Evolutionary conservation across 2,329 filamentous ascomycete species (phyloP).

Genomic region (Fusarium coffeatum): DNA sequence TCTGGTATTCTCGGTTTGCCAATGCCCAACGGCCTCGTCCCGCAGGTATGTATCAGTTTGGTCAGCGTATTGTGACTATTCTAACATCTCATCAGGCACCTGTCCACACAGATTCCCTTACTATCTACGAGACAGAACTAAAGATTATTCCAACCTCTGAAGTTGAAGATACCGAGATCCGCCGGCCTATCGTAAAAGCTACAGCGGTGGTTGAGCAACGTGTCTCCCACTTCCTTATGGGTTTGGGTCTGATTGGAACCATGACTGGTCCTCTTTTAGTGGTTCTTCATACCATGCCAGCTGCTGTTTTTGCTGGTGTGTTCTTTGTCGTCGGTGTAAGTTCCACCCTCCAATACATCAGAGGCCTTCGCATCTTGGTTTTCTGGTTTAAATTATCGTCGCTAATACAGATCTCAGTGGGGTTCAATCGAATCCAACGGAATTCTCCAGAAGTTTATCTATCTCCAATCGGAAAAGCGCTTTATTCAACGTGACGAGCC

Average conservation of each 20-base stretch:
- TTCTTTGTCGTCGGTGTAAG: slow-evolving; percentile 12
- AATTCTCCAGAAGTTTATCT: slow-evolving; percentile 2
- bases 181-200: background rate
- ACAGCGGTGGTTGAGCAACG: slow-evolving; percentile 9
- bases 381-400: accelerated
- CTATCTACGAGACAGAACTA: background rate
- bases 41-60: background rate
- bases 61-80: accelerated
- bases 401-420: background rate
- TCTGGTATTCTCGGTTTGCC: slow-evolving; percentile 2
- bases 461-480: slow-evolving; percentile 3
- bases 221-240: slow-evolving; percentile 3
- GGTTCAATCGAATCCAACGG: slow-evolving; percentile 8
- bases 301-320: background rate
- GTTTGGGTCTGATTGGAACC: background rate
- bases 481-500: slow-evolving; percentile 4
- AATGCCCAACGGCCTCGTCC: background rate
- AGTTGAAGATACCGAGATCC: background rate
- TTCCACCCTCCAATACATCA: too few relatives aligned
- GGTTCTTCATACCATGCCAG: background rate
- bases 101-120: background rate
- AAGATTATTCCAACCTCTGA: background rate
- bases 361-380: background rate
- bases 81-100: background rate
- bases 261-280: slow-evolving; percentile 8